Base-by-base conservation (phyloP, 1,284 basidiomycete genomes). In the Lignosus rhinocerotis region DNA sequence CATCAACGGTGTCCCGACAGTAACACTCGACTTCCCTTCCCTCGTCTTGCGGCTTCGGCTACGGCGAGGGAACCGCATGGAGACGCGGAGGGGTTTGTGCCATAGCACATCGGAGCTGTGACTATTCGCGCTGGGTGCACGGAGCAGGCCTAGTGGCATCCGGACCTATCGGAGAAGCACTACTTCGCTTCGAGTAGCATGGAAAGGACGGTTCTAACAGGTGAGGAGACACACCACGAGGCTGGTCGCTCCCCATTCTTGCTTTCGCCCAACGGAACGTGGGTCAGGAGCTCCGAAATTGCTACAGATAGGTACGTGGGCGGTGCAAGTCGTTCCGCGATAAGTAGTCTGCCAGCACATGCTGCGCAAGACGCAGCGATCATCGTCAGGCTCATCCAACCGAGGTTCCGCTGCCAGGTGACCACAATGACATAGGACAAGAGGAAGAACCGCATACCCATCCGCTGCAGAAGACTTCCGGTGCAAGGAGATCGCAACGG, bases 51-150 rank as follows among this genome's bases (percentile, higher is more conserved):
- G 4, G 16, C 41, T 43, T 43, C 41, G 38, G 39, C 25, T 11
- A 30, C 33, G 47, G 51, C 45, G 41, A 33, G 51, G 46, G 51
- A 53, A 30, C 38, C n/a, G 12, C 50, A 34, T 53, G 50, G 38
- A 31, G 32, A 17, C 38, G 32, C 25, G 25, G 51, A 49, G 56
- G 34, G 25, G 12, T 25, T 58, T 53, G 33, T 58, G 51, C 56
- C 51, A 58, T 58, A 58, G 51, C 48, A 14, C 56, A 6, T 43
- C 50, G 50, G 43, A 41, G 14, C n/a, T 12, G 5, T 33, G 9
- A 12, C 25, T 8, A 6, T 5, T 17, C 25, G 21, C 8, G 14
- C n/a, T 33, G 11, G 4, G 21, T 5, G 9, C 41, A 34, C 39
- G n/a, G 33, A 14, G 41, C 30, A 36, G 25, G 46, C n/a, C 46